These are phyloP conservation scores for Nitzschia putrida DNA, from an alignment of 108 stramenopile species.

Conservation along the genomic window DNA sequence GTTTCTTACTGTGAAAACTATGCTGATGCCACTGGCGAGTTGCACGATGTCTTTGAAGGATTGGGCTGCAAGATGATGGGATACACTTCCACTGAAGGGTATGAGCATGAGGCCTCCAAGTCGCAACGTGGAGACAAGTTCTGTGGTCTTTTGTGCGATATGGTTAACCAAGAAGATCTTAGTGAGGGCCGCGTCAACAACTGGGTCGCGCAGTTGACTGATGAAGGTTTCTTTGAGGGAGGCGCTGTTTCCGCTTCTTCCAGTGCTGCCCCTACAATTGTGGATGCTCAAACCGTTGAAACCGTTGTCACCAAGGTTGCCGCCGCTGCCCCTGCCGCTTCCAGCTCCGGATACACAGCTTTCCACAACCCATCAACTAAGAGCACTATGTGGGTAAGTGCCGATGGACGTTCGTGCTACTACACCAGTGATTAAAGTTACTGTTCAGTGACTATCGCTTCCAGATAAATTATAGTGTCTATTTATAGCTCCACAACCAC, in stretches of 20 bases:
- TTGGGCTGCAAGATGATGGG: conserved; percentile 83
- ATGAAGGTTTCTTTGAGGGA: conserved; percentile 75
- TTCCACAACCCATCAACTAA: conserved; percentile 66
- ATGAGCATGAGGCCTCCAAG: conserved; percentile 82
- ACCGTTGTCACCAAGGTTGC: conserved; percentile 20
- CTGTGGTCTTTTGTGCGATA: conserved; percentile 81
- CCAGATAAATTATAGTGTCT: too few species aligned
- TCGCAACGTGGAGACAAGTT: conserved; percentile 82
- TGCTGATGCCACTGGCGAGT: conserved; percentile 87
- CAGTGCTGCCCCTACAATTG: conserved; percentile 2
- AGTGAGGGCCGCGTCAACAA: conserved; percentile 66
- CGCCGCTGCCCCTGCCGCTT: neutral
- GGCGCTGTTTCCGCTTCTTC: conserved; percentile 10
- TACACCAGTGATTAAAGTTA: conserved; percentile 24
- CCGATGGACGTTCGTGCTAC: conserved; percentile 44
- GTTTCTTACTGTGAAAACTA: conserved; percentile 80
- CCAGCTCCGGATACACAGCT: conserved; percentile 51
- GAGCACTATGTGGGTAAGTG: conserved; percentile 76
- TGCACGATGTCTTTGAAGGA: conserved; percentile 80
- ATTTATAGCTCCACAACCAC: too few species aligned
- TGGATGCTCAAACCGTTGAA: conserved; percentile 24
- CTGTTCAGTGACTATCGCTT: too few species aligned
- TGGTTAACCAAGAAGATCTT: conserved; percentile 84
- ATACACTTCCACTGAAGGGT: conserved; percentile 74
- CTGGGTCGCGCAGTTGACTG: conserved; percentile 76